Percentiles rank a stretch among this genome's conserved stretches.
Conservation (phyloP, 2,329 filamentous ascomycete genomes). For the Zasmidium citrigriseum region DNA sequence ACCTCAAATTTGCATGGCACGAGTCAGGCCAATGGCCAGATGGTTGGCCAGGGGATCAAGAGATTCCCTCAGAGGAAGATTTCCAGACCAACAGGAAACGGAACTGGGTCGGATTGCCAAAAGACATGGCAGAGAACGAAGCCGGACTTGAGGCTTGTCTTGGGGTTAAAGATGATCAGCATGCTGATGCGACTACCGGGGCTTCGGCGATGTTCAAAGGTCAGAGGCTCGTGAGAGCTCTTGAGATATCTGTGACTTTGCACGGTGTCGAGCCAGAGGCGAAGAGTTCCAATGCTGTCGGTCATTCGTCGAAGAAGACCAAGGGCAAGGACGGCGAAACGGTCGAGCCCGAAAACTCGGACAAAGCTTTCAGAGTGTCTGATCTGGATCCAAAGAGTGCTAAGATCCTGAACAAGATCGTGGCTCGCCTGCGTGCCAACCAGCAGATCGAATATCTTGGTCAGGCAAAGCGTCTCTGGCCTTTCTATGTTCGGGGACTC, state of each 20-base stretch:
- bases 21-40: neutral
- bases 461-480: slow-evolving; percentile 8
- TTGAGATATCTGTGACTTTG: slow-evolving; percentile 7
- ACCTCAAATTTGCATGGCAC: slow-evolving; percentile 4
- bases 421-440: neutral
- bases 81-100: neutral
- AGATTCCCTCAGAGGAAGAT: neutral
- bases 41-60: neutral
- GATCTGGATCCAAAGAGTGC: slow-evolving; percentile 4
- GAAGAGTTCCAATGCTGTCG: neutral
- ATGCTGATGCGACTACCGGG: neutral
- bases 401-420: slow-evolving; percentile 6
- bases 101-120: neutral
- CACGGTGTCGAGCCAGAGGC: neutral
- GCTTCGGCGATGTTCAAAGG: slow-evolving; percentile 3
- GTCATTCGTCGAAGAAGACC: neutral
- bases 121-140: neutral
- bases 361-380: neutral
- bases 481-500: slow-evolving; percentile 7
- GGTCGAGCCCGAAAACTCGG: neutral
- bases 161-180: neutral
- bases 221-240: neutral
- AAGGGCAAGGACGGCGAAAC: neutral
- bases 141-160: neutral
- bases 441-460: slow-evolving; percentile 3